These are phyloP conservation scores for Ophiostoma ulmi DNA, from an alignment of 2,329 filamentous ascomycete species.

Conservation along the genomic window DNA sequence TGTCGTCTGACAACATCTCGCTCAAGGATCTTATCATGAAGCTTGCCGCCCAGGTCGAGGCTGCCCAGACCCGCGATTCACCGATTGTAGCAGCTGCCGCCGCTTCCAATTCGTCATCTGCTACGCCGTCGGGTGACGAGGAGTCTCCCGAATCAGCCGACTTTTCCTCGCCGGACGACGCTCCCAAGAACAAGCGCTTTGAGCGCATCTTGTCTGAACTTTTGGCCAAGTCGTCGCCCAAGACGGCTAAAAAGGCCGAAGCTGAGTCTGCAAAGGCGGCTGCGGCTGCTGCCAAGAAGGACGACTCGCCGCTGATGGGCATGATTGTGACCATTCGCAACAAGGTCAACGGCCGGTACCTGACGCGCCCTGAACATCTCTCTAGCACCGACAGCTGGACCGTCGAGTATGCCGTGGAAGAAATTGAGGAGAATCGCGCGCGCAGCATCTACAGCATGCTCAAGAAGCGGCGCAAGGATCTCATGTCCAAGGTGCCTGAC, in stretches of 20 bases:
- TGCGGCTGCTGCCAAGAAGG: constrained; percentile 12
- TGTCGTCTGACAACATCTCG: constrained; percentile 22
- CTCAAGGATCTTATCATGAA: constrained; percentile 50
- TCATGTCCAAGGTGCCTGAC: constrained; percentile 17
- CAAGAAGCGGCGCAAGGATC: constrained; percentile 23
- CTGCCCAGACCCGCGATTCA: constrained; percentile 23
- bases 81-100: not conserved
- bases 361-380: constrained; percentile 55
- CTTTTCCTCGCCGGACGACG: constrained; percentile 26
- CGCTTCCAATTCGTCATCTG: not conserved
- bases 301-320: constrained; percentile 35
- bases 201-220: constrained; percentile 49
- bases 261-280: not conserved
- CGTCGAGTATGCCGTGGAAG: constrained; percentile 71
- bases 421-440: constrained; percentile 22
- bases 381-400: constrained; percentile 52
- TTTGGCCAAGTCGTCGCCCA: constrained; percentile 37
- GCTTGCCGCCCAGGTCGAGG: constrained; percentile 45
- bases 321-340: constrained; percentile 66
- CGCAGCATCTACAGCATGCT: constrained; percentile 24
- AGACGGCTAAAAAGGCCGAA: constrained; percentile 11
- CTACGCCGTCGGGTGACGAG: not conserved
- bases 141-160: not conserved
- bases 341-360: constrained; percentile 60
- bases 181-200: constrained; percentile 45